Evolutionary conservation across 2,329 filamentous ascomycete genomes (phyloP), one percentile per base, ranked within the genome.

Genomic region (Colletotrichum lini): DNA sequence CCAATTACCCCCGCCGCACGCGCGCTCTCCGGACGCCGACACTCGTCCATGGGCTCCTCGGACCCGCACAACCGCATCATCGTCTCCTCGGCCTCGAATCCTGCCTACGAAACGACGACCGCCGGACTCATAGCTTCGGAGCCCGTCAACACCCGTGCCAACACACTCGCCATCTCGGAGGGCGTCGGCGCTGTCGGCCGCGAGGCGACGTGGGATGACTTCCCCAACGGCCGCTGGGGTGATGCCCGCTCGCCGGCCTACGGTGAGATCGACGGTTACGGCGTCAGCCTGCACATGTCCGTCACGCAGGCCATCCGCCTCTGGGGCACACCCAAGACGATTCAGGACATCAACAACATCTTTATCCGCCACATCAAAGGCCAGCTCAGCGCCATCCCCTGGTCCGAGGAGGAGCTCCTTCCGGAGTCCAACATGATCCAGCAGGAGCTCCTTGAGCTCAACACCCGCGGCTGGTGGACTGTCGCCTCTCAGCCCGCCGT

Each of bases 181-280:
- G 96, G 96, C 7, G 93, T 98, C 78, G 96, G 96, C 30, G 89
- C 93, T 4, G 86, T 98, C 8, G 96, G 96, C 13, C 89, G 96
- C 60, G 96, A 98, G 85, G 96, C 96, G 44, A 99, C 96, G 0
- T 99, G 96, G 96, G 96, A 99, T 78, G 96, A 99, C 79, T 99
- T 95, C 81, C 96, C 96, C 73, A 98, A 98, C 84, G 96, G 96
- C 38, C 90, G 96, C 66, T 98, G 96, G 91, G 96, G 96, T 79
- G 96, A 98, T 78, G 94, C 95, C 5, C 90, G 96, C 63, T 98
- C 95, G 3, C 95, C 95, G 1, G 96, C 96, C 0, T 98, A 97
- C 79, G 96, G 96, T 77, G 95, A 98, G 81, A 98, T 98, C 70
- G 95, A 98, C 78, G 96, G 96, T n/a, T 98, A 98, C 79, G 96